A percentile compares a stretch with the other conserved stretches of the same genome.
These are phyloP conservation scores for Crassisporium funariophilum DNA, from an alignment of 768 basidiomycete genomes.

Conservation along the genomic window DNA sequence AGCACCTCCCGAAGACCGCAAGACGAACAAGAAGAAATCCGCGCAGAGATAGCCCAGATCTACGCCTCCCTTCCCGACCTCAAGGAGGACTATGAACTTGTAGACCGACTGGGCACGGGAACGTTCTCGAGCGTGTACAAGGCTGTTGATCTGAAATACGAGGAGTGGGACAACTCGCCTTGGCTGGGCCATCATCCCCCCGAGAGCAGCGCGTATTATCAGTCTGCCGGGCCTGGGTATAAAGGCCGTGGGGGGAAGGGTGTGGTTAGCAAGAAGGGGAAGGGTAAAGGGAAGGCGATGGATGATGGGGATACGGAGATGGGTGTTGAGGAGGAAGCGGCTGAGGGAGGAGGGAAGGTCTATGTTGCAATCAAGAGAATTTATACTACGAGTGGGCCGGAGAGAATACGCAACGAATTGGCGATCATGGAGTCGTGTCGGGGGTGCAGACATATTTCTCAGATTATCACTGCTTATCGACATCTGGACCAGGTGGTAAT, in stretches of 20 bases:
- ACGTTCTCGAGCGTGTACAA: slow-evolving; percentile 99
- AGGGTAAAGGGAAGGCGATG: slow-evolving; percentile 6
- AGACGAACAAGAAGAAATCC: slow-evolving; percentile 76
- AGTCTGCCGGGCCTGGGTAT: slow-evolving; percentile 42
- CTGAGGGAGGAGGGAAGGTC: slow-evolving; percentile 44
- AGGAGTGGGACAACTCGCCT: slow-evolving; percentile 72
- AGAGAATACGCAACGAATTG: slow-evolving; percentile 91
- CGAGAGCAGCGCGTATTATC: slow-evolving; percentile 66
- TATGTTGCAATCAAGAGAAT: slow-evolving; percentile 97
- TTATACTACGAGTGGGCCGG: slow-evolving; percentile 93
- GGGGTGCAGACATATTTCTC: slow-evolving; percentile 85
- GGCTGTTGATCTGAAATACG: slow-evolving; percentile 79
- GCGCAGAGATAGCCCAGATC: slow-evolving; percentile 76
- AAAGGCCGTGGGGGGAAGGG: slow-evolving; percentile 26
- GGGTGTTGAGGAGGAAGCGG: slow-evolving; percentile 3
- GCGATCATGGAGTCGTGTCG: slow-evolving; percentile 85
- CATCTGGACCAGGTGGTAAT: slow-evolving; percentile 90
- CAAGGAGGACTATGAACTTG: slow-evolving; percentile 65
- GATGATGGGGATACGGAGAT: slow-evolving; percentile 9
- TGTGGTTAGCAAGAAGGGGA: not conserved
- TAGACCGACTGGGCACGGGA: slow-evolving; percentile 94
- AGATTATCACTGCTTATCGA: slow-evolving; percentile 94
- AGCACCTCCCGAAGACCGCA: slow-evolving; percentile 57
- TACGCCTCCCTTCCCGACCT: slow-evolving; percentile 68
- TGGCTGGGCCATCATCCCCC: slow-evolving; percentile 73